Conservation (phyloP, 192 early-diverging fungal genomes). For the Coemansia sp. region DNA sequence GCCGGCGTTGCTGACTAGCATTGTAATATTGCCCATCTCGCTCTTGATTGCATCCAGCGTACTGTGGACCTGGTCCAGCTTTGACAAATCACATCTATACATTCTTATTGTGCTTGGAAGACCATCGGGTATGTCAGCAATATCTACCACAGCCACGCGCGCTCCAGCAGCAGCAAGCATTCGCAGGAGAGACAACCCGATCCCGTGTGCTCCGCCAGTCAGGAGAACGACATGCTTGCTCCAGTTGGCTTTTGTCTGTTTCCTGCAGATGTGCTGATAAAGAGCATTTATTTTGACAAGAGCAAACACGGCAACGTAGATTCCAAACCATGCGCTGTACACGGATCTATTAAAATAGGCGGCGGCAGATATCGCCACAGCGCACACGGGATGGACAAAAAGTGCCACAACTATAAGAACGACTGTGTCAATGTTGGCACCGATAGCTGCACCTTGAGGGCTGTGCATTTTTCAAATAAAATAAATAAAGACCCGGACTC, state of each 20-base stretch:
- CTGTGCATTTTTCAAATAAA: background rate
- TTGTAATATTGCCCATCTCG: slow-evolving; percentile 69
- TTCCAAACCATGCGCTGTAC: slow-evolving; percentile 10
- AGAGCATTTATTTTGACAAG: background rate
- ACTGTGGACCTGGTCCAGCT: slow-evolving; percentile 12
- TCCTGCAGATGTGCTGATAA: background rate
- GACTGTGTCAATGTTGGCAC: slow-evolving; percentile 41
- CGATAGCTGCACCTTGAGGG: slow-evolving; percentile 9
- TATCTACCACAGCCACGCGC: slow-evolving; percentile 38
- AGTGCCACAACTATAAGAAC: slow-evolving; percentile 1
- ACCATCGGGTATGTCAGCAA: slow-evolving; percentile 15
- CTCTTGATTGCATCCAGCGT: slow-evolving; percentile 17
- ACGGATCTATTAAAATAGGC: slow-evolving; percentile 18
- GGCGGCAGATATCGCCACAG: background rate
- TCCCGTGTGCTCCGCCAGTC: slow-evolving; percentile 48
- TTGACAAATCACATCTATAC: slow-evolving; percentile 45
- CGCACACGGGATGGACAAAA: slow-evolving; percentile 15
- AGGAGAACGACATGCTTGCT: slow-evolving; percentile 32
- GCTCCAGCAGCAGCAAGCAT: slow-evolving; percentile 14
- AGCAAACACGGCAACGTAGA: slow-evolving; percentile 16
- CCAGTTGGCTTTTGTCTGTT: slow-evolving; percentile 28
- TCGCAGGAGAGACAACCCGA: slow-evolving; percentile 37
- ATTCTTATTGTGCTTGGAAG: slow-evolving; percentile 7
- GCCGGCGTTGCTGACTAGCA: slow-evolving; percentile 83
- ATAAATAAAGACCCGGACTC: background rate